Percentiles rank a stretch among this genome's conserved stretches.
Conservation (phyloP, 2,329 filamentous ascomycete genomes). For the Penicillium sp. region DNA sequence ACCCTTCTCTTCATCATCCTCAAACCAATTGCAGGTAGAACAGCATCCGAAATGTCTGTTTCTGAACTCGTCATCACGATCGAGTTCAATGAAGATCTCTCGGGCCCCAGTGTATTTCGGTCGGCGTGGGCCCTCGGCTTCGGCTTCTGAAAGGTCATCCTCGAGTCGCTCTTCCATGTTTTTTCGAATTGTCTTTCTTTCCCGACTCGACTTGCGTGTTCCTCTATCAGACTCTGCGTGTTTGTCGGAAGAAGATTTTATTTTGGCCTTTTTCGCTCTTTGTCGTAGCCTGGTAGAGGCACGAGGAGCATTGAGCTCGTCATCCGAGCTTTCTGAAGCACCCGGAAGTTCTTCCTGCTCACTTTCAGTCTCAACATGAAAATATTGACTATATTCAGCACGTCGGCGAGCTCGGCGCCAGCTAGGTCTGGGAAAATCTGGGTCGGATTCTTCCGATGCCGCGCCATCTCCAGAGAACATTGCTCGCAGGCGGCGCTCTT, state of each 20-base stretch:
- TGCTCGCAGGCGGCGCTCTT: not conserved
- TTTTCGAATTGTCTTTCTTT: slow-evolving; percentile 27
- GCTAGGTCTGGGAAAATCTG: not conserved
- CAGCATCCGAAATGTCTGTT: slow-evolving; percentile 70
- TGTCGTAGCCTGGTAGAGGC: not conserved
- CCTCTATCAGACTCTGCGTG: slow-evolving; percentile 10
- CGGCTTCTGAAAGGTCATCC: slow-evolving; percentile 37
- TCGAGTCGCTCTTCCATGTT: slow-evolving; percentile 49
- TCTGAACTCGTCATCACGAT: slow-evolving; percentile 66
- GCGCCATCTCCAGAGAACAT: slow-evolving; percentile 6
- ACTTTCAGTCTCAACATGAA: not conserved
- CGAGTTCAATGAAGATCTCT: slow-evolving; percentile 69
- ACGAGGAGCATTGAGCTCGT: slow-evolving; percentile 2
- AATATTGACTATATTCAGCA: slow-evolving; percentile 1
- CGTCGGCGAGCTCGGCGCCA: not conserved
- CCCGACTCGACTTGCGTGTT: slow-evolving; percentile 34
- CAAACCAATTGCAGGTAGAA: slow-evolving; percentile 65
- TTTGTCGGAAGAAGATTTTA: slow-evolving; percentile 8
- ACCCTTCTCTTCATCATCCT: slow-evolving; percentile 61
- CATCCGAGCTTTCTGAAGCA: slow-evolving; percentile 2
- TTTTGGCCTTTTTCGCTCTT: not conserved
- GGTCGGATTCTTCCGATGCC: slow-evolving; percentile 2
- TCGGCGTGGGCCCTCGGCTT: slow-evolving; percentile 48
- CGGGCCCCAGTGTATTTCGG: slow-evolving; percentile 59
- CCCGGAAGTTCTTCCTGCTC: not conserved